Conservation (phyloP, 2,329 filamentous ascomycete genomes). For the Penicillium sp. region DNA sequence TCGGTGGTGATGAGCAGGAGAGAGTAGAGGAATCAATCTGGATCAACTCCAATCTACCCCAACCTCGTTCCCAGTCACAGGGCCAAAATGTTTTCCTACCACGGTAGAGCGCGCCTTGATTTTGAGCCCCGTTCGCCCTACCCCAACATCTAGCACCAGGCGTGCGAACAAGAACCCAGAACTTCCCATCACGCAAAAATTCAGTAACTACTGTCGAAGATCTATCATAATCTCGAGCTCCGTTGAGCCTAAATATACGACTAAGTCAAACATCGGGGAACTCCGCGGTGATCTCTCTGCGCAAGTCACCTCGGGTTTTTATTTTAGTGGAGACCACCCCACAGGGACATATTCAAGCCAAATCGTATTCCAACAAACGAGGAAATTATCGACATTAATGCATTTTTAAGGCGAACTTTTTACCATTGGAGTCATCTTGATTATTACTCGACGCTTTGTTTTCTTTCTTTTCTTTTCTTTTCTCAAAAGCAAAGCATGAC, state of each 20-base stretch:
- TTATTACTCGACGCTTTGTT: not conserved
- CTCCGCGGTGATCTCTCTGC: not conserved
- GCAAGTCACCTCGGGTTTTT: conserved; percentile 2
- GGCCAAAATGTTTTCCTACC: too few relatives aligned
- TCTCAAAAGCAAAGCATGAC: not conserved
- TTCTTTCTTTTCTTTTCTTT: not conserved
- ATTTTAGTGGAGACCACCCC: not conserved
- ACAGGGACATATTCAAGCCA: not conserved
- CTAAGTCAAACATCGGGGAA: not conserved
- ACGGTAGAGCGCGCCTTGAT: too few relatives aligned
- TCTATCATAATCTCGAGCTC: not conserved
- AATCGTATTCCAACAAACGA: not conserved
- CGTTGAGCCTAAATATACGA: not conserved
- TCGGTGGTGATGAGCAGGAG: not conserved
- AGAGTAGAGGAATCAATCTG: too few relatives aligned
- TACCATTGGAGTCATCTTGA: not conserved
- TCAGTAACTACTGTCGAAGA: too few relatives aligned
- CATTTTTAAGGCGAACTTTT: not conserved
- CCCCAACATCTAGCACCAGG: too few relatives aligned
- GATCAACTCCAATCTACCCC: too few relatives aligned
- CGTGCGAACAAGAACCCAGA: too few relatives aligned
- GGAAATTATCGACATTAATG: not conserved
- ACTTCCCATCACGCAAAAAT: too few relatives aligned
- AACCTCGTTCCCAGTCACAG: not conserved
- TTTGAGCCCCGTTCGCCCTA: too few relatives aligned